Percentiles rank a stretch among this genome's conserved stretches.
Evolutionary conservation across 202 grass and related monocot species (phyloP).

Genomic region (Musa balbisiana): DNA sequence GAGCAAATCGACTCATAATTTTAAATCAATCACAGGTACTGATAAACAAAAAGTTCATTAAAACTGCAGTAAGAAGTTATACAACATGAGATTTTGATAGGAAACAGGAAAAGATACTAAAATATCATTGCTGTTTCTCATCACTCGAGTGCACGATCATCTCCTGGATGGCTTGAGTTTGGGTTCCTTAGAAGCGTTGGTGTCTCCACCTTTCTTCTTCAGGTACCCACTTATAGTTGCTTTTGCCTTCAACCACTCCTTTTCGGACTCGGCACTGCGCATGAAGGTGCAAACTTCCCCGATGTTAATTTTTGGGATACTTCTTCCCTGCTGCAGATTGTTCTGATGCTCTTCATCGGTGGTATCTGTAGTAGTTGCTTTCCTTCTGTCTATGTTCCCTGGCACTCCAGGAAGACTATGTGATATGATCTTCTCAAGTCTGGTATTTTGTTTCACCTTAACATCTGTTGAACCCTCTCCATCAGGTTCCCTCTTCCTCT

Average conservation of each 20-base stretch:
- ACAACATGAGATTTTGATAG: too few relatives aligned
- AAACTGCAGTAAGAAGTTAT: too few relatives aligned
- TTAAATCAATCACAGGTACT: too few relatives aligned
- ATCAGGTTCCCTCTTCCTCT: slow-evolving; percentile 11
- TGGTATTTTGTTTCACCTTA: background rate
- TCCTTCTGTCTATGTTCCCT: slow-evolving; percentile 6
- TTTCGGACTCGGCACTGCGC: slow-evolving; percentile 64
- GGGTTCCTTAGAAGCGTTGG: slow-evolving; percentile 19
- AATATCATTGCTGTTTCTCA: background rate
- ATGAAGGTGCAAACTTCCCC: slow-evolving; percentile 90
- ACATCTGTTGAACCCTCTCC: slow-evolving; percentile 8
- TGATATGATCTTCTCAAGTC: slow-evolving; percentile 9
- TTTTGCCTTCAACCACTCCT: slow-evolving; percentile 75
- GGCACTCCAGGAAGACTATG: slow-evolving; percentile 7
- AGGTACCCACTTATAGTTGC: slow-evolving; percentile 50
- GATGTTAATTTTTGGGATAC: slow-evolving; percentile 61
- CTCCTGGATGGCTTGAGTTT: slow-evolving; percentile 38
- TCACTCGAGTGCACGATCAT: background rate
- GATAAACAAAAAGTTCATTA: too few relatives aligned
- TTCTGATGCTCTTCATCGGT: slow-evolving; percentile 3
- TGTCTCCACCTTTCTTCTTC: slow-evolving; percentile 45
- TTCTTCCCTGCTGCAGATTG: slow-evolving; percentile 28
- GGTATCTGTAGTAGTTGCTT: background rate
- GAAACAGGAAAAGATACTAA: too few relatives aligned
- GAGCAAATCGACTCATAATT: too few relatives aligned